A percentile compares a stretch with the other conserved stretches of the same genome.
These are phyloP conservation scores for Epichloe festucae DNA, from an alignment of 2,329 filamentous ascomycete species.

Conservation along the genomic window DNA sequence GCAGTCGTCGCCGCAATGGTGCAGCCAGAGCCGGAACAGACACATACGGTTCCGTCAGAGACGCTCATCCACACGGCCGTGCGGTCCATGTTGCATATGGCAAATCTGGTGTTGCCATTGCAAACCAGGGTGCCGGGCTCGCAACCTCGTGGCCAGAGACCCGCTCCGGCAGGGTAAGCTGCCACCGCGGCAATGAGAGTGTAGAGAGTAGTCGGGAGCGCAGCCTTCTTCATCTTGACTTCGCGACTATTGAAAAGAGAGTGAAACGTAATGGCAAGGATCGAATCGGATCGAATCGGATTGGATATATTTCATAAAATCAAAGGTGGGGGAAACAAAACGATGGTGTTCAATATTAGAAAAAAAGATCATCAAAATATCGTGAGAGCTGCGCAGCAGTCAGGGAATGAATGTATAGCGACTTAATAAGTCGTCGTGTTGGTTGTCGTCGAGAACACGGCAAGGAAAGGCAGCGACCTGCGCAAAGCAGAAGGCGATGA, in stretches of 20 bases:
- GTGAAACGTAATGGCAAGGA: neutral
- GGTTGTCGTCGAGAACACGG: neutral
- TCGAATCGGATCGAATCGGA: neutral
- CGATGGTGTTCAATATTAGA: neutral
- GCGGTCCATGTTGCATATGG: neutral
- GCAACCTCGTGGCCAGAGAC: neutral
- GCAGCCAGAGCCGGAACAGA: neutral
- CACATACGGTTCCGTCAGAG: neutral
- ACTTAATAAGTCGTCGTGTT: neutral
- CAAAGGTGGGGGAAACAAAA: neutral
- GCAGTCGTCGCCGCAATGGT: neutral
- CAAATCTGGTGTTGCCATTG: slow-evolving; percentile 1
- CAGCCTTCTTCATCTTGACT: neutral
- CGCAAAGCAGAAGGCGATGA: neutral
- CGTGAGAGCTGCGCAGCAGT: neutral
- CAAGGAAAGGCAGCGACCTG: neutral
- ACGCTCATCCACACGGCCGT: neutral
- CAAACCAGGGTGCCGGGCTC: slow-evolving; percentile 1
- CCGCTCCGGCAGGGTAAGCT: neutral
- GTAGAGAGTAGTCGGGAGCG: neutral
- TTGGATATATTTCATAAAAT: neutral
- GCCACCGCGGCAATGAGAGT: neutral
- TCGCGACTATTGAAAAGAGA: neutral
- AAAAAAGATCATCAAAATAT: neutral
- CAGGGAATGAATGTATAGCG: neutral